Percentiles rank a stretch among this genome's conserved stretches.
phyloP scores from a whole-genome alignment of 441 rosid genomes.

The California macrophylla region DNA sequence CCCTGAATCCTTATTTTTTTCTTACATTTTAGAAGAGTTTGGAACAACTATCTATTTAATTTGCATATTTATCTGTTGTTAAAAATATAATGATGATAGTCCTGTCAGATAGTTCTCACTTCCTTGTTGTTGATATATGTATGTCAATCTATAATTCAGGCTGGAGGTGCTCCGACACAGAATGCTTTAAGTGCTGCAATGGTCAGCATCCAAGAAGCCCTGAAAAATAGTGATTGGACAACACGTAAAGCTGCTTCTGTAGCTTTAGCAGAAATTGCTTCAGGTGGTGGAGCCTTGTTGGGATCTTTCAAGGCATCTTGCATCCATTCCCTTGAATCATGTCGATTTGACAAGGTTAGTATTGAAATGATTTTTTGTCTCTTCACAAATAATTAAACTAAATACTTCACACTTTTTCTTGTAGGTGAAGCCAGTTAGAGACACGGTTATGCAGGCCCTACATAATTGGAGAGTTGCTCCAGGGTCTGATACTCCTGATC shows the following conservation, averaged over 20 bases:
- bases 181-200: constrained; percentile 54
- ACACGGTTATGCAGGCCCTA: constrained; percentile 54
- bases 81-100: constrained; percentile 7
- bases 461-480: constrained; percentile 69
- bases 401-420: constrained; percentile 17
- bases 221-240: constrained; percentile 67
- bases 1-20: background rate
- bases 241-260: constrained; percentile 85
- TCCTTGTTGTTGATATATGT: background rate
- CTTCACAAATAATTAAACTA: constrained; percentile 10
- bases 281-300: constrained; percentile 51
- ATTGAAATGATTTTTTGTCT: background rate
- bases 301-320: constrained; percentile 62
- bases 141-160: constrained; percentile 35
- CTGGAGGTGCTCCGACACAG: constrained; percentile 72
- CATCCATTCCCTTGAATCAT: constrained; percentile 61
- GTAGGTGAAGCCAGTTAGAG: constrained; percentile 93
- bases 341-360: constrained; percentile 90
- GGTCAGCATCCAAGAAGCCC: constrained; percentile 61
- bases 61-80: background rate
- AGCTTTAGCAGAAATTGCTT: constrained; percentile 69
- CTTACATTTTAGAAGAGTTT: background rate
- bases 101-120: background rate
- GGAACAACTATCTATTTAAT: background rate
- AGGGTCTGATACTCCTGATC: constrained; percentile 51